Evolutionary conservation across 177 flowering plant species (phyloP), one percentile per base, ranked within the genome.

Genomic region (Vitis hybrid): DNA sequence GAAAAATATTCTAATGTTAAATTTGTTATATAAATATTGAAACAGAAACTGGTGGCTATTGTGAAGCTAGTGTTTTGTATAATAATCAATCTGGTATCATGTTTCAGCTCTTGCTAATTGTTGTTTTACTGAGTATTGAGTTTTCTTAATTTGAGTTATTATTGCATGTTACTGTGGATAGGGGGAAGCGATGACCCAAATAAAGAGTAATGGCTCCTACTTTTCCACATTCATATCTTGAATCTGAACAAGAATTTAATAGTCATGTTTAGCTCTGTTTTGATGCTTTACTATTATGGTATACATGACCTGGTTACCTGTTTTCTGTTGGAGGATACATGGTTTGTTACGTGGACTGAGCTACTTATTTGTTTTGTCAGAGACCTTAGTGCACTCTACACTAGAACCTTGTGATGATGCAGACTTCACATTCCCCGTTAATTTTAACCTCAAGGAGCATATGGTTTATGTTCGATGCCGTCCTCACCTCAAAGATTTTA

Each of bases 361-460:
- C 63, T 32, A 51, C 19, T 48, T 55, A 16, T 65, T 75, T 70
- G 7, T 46, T 62, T 60, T 76, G 55, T 78, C 97, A 96, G 99
- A 96, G 80, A 96, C 98, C 46, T 73, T 96, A 68, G 98, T 94
- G 78, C 99, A 94, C 75, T 96, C 99, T 27, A 76, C 89, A 2
- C 84, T 94, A 27, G 99, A 91, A 70, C 92, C 91, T 56, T 91
- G 97, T 76, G 83, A 83, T 59, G 89, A 91, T 85, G 97, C 87
- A 58, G 97, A 92, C 81, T 96, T 96, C 79, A 89, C 96, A 16
- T 94, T 96, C 77, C 78, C 88, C 46, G 98, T 96, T 24, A 88
- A 88, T 76, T 89, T 92, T 76, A 92, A 96, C 71, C 74, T 74
- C 49, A 80, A 82, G 76, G 91, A 96, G 72, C 94, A 89, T 68